These are phyloP conservation scores for Fusarium pseudonygamai DNA, from an alignment of 2,329 filamentous ascomycete species.

Conservation along the genomic window DNA sequence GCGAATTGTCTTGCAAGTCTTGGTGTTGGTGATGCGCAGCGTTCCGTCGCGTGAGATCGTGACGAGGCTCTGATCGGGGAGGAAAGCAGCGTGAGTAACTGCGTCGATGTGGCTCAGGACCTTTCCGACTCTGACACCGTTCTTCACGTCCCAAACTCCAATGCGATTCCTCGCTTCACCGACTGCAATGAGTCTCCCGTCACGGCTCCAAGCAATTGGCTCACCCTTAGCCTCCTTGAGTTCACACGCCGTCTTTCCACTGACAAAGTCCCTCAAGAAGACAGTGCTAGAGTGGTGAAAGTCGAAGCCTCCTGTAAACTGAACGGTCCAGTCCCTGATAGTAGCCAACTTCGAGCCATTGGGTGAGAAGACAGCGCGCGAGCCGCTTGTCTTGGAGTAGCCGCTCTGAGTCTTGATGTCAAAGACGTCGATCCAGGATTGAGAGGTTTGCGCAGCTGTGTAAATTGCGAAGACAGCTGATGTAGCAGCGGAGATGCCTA, in stretches of 20 bases:
- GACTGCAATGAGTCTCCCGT: conserved; percentile 46
- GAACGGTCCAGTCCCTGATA: conserved; percentile 46
- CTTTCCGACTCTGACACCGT: conserved; percentile 42
- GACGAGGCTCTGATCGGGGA: conserved; percentile 46
- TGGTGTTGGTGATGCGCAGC: conserved; percentile 48
- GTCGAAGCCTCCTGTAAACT: conserved; percentile 44
- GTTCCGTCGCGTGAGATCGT: conserved; percentile 52
- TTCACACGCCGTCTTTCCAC: conserved; percentile 46
- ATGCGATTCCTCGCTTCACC: conserved; percentile 44
- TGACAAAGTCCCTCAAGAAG: conserved; percentile 44
- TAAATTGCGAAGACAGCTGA: conserved; percentile 46
- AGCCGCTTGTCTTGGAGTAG: conserved; percentile 46
- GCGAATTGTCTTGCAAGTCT: conserved; percentile 48
- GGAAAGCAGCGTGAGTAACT: conserved; percentile 52
- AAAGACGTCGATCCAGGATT: conserved; percentile 52
- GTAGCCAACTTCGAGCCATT: conserved; percentile 41
- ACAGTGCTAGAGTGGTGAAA: conserved; percentile 46
- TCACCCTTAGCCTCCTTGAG: conserved; percentile 44
- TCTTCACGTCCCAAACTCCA: conserved; percentile 48
- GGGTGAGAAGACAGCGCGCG: conserved; percentile 44
- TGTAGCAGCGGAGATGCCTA: conserved; percentile 44
- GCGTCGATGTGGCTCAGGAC: conserved; percentile 50
- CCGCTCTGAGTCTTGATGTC: conserved; percentile 40
- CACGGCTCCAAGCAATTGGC: conserved; percentile 48
- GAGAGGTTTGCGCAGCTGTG: conserved; percentile 41